Base-by-base conservation (phyloP, 2,329 filamentous ascomycete species). In the Capronia coronata region DNA sequence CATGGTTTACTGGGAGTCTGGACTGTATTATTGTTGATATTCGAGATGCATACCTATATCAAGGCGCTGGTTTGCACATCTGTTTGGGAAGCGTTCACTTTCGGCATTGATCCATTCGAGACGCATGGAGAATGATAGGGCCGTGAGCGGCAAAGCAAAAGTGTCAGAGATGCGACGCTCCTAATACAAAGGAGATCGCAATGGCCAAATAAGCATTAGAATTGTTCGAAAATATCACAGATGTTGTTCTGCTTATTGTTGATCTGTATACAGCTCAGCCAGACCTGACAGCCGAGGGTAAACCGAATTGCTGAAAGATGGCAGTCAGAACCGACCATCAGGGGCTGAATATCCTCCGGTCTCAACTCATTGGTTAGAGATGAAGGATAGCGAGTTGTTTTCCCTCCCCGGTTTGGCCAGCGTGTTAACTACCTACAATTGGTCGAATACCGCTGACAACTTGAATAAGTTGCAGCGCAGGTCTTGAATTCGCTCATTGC, bases 371-470 rank as follows among this genome's bases (percentile, higher is more conserved):
- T n/a, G n/a, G n/a, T n/a, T n/a, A n/a, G n/a, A n/a, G n/a, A n/a
- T n/a, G n/a, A n/a, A n/a, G n/a, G n/a, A n/a, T n/a, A n/a, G n/a
- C n/a, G n/a, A n/a, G n/a, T n/a, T n/a, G 38, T 29, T 11, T 16
- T 19, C 14, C 11, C n/a, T 32, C 25, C 27, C 22, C n/a, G 38
- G 38, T 38, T 21, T 21, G 38, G 53, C 46, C 53, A 55, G 53
- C 53, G 53, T 55, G 53, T 55, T 55, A 55, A 52, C 39, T 49
- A 35, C 34, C 16, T 27, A 39, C n/a, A n/a, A n/a, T n/a, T n/a
- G n/a, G n/a, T n/a, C n/a, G n/a, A n/a, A n/a, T n/a, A n/a, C n/a
- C n/a, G n/a, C n/a, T n/a, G n/a, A n/a, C n/a, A n/a, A n/a, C n/a
- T n/a, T n/a, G n/a, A n/a, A n/a, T n/a, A 27, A 27, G 25, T 6